Base-by-base conservation (phyloP, 805 yeast genomes). In the Jamesozyma hellenica region DNA sequence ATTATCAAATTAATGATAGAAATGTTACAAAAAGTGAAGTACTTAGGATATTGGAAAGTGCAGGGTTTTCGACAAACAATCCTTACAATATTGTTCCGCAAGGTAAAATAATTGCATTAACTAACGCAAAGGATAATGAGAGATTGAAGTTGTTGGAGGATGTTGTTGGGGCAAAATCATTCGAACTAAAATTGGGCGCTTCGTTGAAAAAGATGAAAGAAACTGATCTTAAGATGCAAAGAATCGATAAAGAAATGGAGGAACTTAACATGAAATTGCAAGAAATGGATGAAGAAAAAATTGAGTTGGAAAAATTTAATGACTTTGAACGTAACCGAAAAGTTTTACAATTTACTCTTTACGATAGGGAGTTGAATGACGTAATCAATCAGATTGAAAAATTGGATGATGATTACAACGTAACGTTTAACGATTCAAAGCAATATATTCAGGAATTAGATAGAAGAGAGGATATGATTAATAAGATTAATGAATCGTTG, bases 71-170 rank as follows among this genome's bases (percentile, higher is more conserved):
- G 0, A 72, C 82, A 44, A 77, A 86, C 5, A 88, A 87, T 47
- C 96, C 96, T 1, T 90, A 88, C 60, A 90, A 90, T 58, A 90
- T 92, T 49, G 97, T 92, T 4, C 97, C 98, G 0, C 98, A 92
- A 61, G 98, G 98, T 16, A 71, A 84, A 50, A 85, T 92, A 50
- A 82, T 95, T 1, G 71, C 83, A 0, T 67, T 92, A 43, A 90
- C 97, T 0, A 86, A 86, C 54, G 90, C 96, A 0, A 83, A 83
- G 50, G 96, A 87, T 55, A 55, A 74, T 3, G 96, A 88, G 54
- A 73, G 96, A 44, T 67, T 90, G 38, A 71, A 74, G 28, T 64
- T 88, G 30, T 65, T 92, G 49, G 87, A 90, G 49, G 95, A 87
- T 53, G 95, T 90, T 27, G 92, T 96, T 25, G 98, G 98, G 15